A percentile compares a stretch with the other conserved stretches of the same genome.
phyloP scores from a whole-genome alignment of 139 green algal genomes.

The Chlorella sp. region DNA sequence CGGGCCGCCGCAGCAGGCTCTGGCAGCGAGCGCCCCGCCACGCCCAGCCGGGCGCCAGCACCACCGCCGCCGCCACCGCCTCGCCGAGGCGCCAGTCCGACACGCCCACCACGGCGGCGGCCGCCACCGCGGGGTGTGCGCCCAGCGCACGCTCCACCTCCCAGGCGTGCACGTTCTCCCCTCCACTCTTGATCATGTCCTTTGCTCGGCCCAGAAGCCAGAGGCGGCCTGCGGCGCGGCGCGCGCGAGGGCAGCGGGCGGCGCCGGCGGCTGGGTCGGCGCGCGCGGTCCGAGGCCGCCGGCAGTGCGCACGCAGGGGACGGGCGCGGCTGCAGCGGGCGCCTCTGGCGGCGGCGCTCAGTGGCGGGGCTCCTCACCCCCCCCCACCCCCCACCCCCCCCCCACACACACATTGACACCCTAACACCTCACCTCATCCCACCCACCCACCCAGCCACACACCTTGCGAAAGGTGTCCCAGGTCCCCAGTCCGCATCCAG shows the following conservation, averaged over 20 bases:
- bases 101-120: constrained; percentile 80
- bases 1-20: not conserved
- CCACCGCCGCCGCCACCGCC: constrained; percentile 62
- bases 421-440: too few species aligned
- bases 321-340: too few species aligned
- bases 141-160: constrained; percentile 58
- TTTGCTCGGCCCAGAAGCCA: constrained; percentile 85
- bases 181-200: constrained; percentile 89
- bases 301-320: too few species aligned
- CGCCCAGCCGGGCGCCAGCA: constrained; percentile 56
- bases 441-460: not conserved
- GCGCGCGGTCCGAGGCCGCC: too few species aligned
- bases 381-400: too few species aligned
- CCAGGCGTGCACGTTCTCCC: constrained; percentile 88
- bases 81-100: constrained; percentile 78
- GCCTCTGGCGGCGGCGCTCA: too few species aligned
- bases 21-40: constrained; percentile 31
- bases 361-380: too few species aligned
- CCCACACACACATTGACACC: too few species aligned
- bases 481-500: constrained; percentile 85
- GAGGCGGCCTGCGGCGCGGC: constrained; percentile 55
- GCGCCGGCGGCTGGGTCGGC: too few species aligned
- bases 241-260: too few species aligned
- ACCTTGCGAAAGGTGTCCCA: constrained; percentile 43
- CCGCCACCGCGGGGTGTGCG: constrained; percentile 57